Percentiles rank a stretch among this genome's conserved stretches.
These are phyloP conservation scores for Lipomyces mesembrius DNA, from an alignment of 805 yeast species.

Conservation along the genomic window DNA sequence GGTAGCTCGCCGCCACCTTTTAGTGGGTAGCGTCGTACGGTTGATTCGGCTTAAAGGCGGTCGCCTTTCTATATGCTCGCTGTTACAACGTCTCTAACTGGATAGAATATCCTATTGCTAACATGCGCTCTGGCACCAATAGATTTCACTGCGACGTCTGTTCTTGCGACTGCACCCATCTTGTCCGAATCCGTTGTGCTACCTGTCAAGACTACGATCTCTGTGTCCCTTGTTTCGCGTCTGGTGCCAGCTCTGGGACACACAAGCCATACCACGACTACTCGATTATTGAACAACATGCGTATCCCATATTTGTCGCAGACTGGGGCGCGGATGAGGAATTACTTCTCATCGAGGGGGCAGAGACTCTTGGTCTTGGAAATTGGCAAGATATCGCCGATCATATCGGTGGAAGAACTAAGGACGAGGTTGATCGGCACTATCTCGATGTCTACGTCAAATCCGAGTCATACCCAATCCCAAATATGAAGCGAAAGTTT, in stretches of 20 bases:
- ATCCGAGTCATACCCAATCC: slow-evolving; percentile 80
- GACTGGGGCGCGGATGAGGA: slow-evolving; percentile 98
- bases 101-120: slow-evolving; percentile 1
- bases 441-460: slow-evolving; percentile 73
- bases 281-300: slow-evolving; percentile 88
- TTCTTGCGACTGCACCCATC: slow-evolving; percentile 90
- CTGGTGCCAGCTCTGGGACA: slow-evolving; percentile 75
- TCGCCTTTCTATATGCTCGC: not conserved
- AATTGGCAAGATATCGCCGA: slow-evolving; percentile 99
- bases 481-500: slow-evolving; percentile 78
- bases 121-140: not conserved
- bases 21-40: not conserved
- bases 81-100: not conserved
- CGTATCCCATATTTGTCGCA: slow-evolving; percentile 85
- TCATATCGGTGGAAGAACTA: slow-evolving; percentile 88
- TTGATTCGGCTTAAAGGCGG: not conserved
- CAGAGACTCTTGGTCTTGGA: slow-evolving; percentile 89
- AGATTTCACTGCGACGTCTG: slow-evolving; percentile 93
- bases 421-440: slow-evolving; percentile 89
- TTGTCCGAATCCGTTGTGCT: slow-evolving; percentile 91
- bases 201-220: slow-evolving; percentile 90
- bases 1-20: not conserved
- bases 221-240: slow-evolving; percentile 97
- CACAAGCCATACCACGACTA: slow-evolving; percentile 97
- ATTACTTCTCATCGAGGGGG: slow-evolving; percentile 81